These are phyloP conservation scores for Dicorynia guianensis DNA, from an alignment of 306 rosid species.

Conservation along the genomic window DNA sequence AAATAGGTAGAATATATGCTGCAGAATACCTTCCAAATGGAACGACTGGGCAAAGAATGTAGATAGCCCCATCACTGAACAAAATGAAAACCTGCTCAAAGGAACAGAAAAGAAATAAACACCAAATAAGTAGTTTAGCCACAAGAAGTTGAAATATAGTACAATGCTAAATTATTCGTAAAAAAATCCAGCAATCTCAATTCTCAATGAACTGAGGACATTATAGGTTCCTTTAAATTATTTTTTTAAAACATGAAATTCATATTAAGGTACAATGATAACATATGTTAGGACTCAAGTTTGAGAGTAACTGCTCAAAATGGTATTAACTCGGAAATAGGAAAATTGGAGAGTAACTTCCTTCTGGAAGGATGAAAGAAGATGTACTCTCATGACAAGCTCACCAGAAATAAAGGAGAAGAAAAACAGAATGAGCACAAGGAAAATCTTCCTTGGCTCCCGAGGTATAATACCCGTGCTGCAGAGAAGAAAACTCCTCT, in stretches of 20 bases:
- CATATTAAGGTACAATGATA: neutral
- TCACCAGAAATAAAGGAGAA: too few species aligned
- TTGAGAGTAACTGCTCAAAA: too few species aligned
- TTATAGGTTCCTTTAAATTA: neutral
- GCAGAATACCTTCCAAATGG: slow-evolving; percentile 90
- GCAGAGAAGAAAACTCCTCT: too few species aligned
- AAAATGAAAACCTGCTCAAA: slow-evolving; percentile 81
- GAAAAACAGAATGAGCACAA: too few species aligned
- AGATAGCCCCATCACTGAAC: slow-evolving; percentile 83
- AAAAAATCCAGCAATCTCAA: slow-evolving; percentile 30
- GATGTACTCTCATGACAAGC: too few species aligned
- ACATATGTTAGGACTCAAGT: too few species aligned
- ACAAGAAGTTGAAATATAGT: slow-evolving; percentile 20
- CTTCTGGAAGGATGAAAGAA: too few species aligned
- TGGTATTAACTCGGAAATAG: too few species aligned
- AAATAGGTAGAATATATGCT: slow-evolving; percentile 21
- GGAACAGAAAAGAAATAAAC: slow-evolving; percentile 32
- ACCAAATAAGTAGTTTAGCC: slow-evolving; percentile 20
- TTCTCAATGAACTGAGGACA: slow-evolving; percentile 2
- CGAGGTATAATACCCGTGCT: too few species aligned
- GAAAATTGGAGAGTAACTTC: too few species aligned
- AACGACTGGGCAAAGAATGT: slow-evolving; percentile 86
- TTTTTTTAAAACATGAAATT: slow-evolving; percentile 18
- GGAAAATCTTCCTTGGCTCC: too few species aligned
- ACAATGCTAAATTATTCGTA: neutral